Percentiles rank a stretch among this genome's conserved stretches.
Evolutionary conservation across 2,329 filamentous ascomycete species (phyloP).

Genomic region (Alternaria incomplexa): DNA sequence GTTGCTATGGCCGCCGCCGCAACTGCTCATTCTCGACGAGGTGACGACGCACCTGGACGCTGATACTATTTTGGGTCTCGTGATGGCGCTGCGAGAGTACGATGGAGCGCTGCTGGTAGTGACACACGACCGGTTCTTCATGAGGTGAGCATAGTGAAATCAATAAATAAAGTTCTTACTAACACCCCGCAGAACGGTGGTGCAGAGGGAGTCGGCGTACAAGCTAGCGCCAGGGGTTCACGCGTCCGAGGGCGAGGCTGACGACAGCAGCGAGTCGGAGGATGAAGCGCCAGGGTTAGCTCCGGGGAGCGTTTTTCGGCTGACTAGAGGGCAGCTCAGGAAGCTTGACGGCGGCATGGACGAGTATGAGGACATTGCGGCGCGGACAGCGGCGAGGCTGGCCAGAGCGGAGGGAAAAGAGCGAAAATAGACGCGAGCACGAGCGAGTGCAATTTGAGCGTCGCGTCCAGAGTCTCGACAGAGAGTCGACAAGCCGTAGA

Average conservation of each 20-base stretch:
- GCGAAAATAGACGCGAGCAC: background rate
- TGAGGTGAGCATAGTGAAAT: slow-evolving; percentile 57
- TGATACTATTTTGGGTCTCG: slow-evolving; percentile 76
- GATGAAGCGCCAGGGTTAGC: slow-evolving; percentile 57
- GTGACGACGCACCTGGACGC: slow-evolving; percentile 86
- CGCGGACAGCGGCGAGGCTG: slow-evolving; percentile 32
- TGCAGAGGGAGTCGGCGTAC: slow-evolving; percentile 64
- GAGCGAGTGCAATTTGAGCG: background rate
- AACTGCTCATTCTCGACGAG: slow-evolving; percentile 78
- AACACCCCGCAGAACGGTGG: slow-evolving; percentile 60
- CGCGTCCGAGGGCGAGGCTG: slow-evolving; percentile 49
- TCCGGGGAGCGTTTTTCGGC: slow-evolving; percentile 45
- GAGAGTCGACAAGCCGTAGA: too few species aligned
- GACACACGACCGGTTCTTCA: slow-evolving; percentile 82
- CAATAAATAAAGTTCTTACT: slow-evolving; percentile 10
- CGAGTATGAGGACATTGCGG: slow-evolving; percentile 47
- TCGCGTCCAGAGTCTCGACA: background rate
- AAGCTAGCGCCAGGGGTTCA: slow-evolving; percentile 47
- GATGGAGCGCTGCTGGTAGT: slow-evolving; percentile 78
- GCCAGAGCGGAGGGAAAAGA: background rate
- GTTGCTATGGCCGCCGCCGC: slow-evolving; percentile 71
- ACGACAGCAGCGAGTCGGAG: slow-evolving; percentile 53
- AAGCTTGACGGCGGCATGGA: slow-evolving; percentile 48
- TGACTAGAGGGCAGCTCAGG: slow-evolving; percentile 43
- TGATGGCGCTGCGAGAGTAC: slow-evolving; percentile 70